Percentiles rank a stretch among this genome's conserved stretches.
These are phyloP conservation scores for Leptographium lundbergii DNA, from an alignment of 2,329 filamentous ascomycete genomes.

Conservation along the genomic window DNA sequence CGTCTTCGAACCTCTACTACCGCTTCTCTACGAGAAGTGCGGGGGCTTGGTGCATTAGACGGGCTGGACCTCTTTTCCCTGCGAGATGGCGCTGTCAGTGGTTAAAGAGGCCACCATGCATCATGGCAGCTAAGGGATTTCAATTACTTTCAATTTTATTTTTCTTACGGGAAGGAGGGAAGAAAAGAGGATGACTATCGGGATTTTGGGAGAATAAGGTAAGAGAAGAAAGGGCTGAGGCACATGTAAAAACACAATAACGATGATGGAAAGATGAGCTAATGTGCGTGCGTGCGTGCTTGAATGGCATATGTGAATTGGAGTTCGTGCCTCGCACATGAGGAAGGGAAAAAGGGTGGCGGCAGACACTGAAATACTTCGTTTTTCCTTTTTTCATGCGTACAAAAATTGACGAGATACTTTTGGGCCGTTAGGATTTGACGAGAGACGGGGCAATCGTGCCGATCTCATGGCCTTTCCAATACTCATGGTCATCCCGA, in stretches of 20 bases:
- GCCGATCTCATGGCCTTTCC: not conserved
- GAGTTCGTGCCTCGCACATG: not conserved
- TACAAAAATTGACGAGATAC: not conserved
- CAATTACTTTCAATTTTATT: not conserved
- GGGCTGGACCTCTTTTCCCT: not conserved
- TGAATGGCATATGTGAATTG: not conserved
- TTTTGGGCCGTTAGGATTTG: not conserved
- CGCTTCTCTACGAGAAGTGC: not conserved
- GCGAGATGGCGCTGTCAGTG: not conserved
- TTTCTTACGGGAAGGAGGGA: not conserved
- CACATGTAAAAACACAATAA: not conserved
- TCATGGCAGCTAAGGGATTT: not conserved
- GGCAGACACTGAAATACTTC: not conserved
- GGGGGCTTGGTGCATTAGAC: not conserved
- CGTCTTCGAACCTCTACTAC: not conserved
- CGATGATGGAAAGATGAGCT: not conserved
- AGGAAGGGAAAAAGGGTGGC: not conserved
- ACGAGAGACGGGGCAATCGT: not conserved
- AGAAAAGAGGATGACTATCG: not conserved
- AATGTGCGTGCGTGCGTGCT: not conserved
- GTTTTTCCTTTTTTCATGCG: not conserved
- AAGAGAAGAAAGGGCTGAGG: constrained; percentile 1
- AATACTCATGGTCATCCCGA: not conserved
- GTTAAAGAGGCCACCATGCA: not conserved
- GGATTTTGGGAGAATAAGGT: not conserved